Base-by-base conservation (phyloP, 331 rosid genomes). In the Pyrus hybrid region DNA sequence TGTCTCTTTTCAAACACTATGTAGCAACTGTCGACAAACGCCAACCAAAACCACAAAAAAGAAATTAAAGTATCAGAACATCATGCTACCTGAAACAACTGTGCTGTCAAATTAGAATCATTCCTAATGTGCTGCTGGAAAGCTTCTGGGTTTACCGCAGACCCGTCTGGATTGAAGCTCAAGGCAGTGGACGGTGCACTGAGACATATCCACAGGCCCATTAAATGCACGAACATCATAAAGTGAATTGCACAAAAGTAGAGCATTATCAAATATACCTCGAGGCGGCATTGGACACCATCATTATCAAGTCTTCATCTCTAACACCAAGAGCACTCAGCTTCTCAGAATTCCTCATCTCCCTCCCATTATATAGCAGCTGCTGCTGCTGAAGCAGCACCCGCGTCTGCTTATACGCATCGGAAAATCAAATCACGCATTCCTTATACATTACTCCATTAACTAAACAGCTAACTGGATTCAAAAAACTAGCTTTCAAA, bases 301-400 rank as follows among this genome's bases (percentile, higher is more conserved):
- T 87, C 97, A 89, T 95, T 49, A 92, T 78, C 90, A 95, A 85
- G 84, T 95, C 99, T 69, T 92, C 91, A 49, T 95, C 93, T 80
- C 89, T 92, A 63, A 95, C 97, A 70, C 97, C 99, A 28, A 92
- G 69, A 4, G 78, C 90, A 76, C 93, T 90, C 80, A 94, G 75
- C 78, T 92, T 89, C 74, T 92, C 97, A 63, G 73, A 81, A 84
- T 94, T 94, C 18, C 77, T 77, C 72, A 92, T 80, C 86, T 90
- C 97, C 82, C 23, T 90, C 68, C 99, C 97, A 79, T 92, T 86
- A 71, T 83, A 94, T 33, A 94, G 89, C 79, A 94, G 87, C 73
- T 92, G 97, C 74, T 94, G 99, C 61, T 85, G 88, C 83, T 89
- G 96, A 77, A 94, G 84, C 51, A 97, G 90, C 82, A 92, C 93